Evolutionary conservation across 208 protist genomes (phyloP), one percentile per base, ranked within the genome.

Genomic region (Crithidia bombi): DNA sequence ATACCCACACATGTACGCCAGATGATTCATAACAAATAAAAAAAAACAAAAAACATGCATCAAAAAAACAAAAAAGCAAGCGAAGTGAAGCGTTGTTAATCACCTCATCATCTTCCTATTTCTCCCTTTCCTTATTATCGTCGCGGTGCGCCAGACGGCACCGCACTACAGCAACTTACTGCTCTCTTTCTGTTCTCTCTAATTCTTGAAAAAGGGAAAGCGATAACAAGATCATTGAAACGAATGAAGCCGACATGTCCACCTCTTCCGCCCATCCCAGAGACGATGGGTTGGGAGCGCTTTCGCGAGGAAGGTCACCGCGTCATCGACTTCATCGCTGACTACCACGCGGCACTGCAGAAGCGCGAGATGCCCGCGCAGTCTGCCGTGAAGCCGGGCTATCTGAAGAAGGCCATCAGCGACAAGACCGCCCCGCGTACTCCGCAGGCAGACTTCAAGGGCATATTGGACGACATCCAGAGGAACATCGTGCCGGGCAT

Each of bases 401-500:
- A 85, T 41, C 46, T 92, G 46, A 69, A 72, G 58, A 39, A 63
- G 35, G 44, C 65, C 30, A 81, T 92, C 33, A 59, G 65, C 35
- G 67, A 51, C 30, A 51, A n/a, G 26, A 52, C 25, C 3, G 73
- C 75, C 0, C 85, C 79, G 30, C 46, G 81, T 62, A 56, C 51
- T 12, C 55, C 70, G 32, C 54, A 61, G 15, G 54, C 54, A 5
- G 47, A 70, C 50, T 90, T 84, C 38, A 63, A 54, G n/a, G 41
- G 36, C 25, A 65, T 91, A 19, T 32, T 87, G 25, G 62, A 41
- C 14, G 85, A 93, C 65, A 70, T 90, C 23, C 50, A 75, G 49
- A 36, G 69, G 9, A 39, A 82, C 52, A 85, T 93, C 51, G 62
- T 86, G 23, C 85, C 87, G 5, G 84, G 85, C 52, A 85, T 93